Conservation (phyloP, 768 basidiomycete genomes). For the Rossbeevera mucosa region DNA sequence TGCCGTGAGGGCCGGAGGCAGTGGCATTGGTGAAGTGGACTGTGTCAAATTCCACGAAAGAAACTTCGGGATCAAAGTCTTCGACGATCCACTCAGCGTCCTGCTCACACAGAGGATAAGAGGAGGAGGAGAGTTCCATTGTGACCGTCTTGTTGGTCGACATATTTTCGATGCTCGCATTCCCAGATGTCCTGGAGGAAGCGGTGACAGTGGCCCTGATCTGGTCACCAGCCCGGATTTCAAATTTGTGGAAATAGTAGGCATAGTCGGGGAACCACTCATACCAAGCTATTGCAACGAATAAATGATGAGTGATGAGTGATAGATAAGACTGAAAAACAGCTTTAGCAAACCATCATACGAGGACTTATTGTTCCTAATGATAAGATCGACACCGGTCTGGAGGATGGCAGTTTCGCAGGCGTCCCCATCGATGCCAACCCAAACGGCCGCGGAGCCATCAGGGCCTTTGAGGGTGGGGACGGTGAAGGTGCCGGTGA, state of each 20-base stretch:
- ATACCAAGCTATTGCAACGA: background rate
- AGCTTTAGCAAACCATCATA: background rate
- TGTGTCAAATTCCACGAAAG: background rate
- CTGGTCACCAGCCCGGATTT: background rate
- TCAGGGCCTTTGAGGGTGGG: background rate
- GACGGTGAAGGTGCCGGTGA: background rate
- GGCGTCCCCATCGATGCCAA: background rate
- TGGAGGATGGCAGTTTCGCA: background rate
- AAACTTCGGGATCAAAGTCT: background rate
- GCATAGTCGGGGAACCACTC: background rate
- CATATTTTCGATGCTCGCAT: background rate
- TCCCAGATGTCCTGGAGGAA: background rate
- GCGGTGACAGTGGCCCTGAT: background rate
- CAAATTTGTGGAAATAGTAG: background rate
- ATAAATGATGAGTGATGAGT: background rate
- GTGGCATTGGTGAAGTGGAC: background rate
- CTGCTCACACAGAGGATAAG: background rate
- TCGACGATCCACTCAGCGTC: background rate
- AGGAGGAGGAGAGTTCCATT: background rate
- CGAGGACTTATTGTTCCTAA: background rate
- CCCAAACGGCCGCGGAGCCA: background rate
- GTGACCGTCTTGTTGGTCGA: background rate
- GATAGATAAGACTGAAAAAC: background rate
- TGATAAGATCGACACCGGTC: background rate
- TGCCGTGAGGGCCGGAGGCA: background rate